These are phyloP conservation scores for Ganoderma boninense DNA, from an alignment of 1,284 basidiomycete genomes.

Conservation along the genomic window DNA sequence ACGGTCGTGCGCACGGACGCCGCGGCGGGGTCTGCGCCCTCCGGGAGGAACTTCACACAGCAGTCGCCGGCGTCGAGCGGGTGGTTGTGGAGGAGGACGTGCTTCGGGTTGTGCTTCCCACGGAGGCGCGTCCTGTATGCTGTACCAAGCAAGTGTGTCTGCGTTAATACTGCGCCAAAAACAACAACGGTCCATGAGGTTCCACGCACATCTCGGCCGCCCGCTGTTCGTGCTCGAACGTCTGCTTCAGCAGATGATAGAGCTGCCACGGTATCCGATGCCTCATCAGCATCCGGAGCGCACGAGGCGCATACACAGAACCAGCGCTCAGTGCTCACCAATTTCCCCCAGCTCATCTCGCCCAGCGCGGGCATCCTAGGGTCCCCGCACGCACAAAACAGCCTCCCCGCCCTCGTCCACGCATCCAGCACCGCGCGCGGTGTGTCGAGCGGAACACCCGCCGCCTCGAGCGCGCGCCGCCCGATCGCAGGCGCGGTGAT, in stretches of 20 bases:
- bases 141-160: neutral
- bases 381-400: slow-evolving; percentile 21
- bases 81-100: neutral
- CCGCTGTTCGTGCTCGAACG: neutral
- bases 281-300: neutral
- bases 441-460: slow-evolving; percentile 5
- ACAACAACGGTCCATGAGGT: neutral
- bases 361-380: slow-evolving; percentile 10
- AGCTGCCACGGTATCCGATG: neutral
- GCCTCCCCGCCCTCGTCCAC: slow-evolving; percentile 4
- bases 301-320: neutral
- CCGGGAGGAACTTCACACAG: slow-evolving; percentile 15
- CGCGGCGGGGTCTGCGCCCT: slow-evolving; percentile 6
- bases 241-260: neutral
- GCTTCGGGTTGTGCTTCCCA: neutral
- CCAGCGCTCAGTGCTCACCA: slow-evolving; percentile 12
- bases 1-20: neutral
- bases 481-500: neutral
- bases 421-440: neutral
- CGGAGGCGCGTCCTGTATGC: neutral
- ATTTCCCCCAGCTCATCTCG: slow-evolving; percentile 7
- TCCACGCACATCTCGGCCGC: neutral
- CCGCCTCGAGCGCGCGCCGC: neutral
- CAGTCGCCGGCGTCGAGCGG: neutral
- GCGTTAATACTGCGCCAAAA: too few species aligned